These are phyloP conservation scores for Elongisporangium prolatum DNA, from an alignment of 352 stramenopile species.

Conservation along the genomic window DNA sequence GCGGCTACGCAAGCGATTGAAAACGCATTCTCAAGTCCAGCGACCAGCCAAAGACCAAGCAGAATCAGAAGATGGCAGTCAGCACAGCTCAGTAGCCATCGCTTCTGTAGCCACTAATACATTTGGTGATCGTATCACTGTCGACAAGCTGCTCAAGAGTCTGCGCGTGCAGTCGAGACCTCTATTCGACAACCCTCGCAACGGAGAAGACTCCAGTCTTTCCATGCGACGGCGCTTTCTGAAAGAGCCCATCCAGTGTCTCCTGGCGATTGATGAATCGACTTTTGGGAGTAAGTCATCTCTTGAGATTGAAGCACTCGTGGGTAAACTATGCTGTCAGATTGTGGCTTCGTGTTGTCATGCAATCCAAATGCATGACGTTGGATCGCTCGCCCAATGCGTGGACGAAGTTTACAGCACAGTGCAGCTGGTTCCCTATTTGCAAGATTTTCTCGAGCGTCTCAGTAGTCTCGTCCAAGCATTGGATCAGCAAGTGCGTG, in stretches of 20 bases:
- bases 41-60: background rate
- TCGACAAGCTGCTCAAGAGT: background rate
- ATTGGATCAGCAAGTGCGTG: background rate
- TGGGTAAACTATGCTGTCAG: constrained; percentile 24
- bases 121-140: background rate
- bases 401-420: constrained; percentile 23
- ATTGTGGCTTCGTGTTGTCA: constrained; percentile 31
- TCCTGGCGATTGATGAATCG: background rate
- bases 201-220: background rate
- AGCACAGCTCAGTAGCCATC: background rate
- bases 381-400: constrained; percentile 17
- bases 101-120: background rate
- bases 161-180: background rate
- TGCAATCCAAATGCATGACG: constrained; percentile 14
- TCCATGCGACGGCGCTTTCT: background rate
- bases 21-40: background rate
- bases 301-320: background rate
- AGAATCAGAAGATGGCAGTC: background rate
- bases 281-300: background rate
- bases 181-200: background rate
- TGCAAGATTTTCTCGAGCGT: constrained; percentile 29
- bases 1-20: constrained; percentile 10
- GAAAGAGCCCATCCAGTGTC: background rate
- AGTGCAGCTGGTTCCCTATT: constrained; percentile 20
- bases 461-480: constrained; percentile 16